Evolutionary conservation across 306 rosid genomes (phyloP).

Genomic region (Corylus americana): DNA sequence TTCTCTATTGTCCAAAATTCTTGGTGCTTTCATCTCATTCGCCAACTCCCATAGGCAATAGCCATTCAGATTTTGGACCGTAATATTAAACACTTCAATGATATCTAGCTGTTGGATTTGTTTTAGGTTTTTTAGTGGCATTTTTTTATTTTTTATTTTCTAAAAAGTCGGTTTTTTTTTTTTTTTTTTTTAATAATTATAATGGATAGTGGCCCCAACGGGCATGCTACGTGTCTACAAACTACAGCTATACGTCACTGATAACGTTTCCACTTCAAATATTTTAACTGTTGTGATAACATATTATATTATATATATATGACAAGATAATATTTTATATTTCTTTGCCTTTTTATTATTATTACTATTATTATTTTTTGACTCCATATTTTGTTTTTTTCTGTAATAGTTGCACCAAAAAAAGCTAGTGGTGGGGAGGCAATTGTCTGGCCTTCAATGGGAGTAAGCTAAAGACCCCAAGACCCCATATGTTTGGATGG

Average conservation of each 20-base stretch:
- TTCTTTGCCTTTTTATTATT: too few species aligned
- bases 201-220: constrained; percentile 19
- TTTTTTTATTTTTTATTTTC: background rate
- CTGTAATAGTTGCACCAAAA: constrained; percentile 21
- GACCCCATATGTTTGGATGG: constrained; percentile 24
- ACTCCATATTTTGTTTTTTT: constrained; percentile 23
- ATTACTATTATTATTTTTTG: too few species aligned
- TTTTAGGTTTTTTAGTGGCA: background rate
- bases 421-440: constrained; percentile 17
- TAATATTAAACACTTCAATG: too few species aligned
- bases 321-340: too few species aligned
- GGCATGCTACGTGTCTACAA: constrained; percentile 12
- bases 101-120: background rate
- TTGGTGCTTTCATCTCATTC: background rate
- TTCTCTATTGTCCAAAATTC: background rate
- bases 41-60: too few species aligned
- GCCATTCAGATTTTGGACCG: too few species aligned
- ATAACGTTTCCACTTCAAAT: background rate
- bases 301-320: constrained; percentile 11
- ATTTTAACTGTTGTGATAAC: constrained; percentile 29
- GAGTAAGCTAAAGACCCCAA: background rate
- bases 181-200: background rate
- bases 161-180: too few species aligned
- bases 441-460: constrained; percentile 15
- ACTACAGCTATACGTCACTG: background rate